Conservation (phyloP, 1,284 basidiomycete species). For the Cystobasidiaceae sp. region DNA sequence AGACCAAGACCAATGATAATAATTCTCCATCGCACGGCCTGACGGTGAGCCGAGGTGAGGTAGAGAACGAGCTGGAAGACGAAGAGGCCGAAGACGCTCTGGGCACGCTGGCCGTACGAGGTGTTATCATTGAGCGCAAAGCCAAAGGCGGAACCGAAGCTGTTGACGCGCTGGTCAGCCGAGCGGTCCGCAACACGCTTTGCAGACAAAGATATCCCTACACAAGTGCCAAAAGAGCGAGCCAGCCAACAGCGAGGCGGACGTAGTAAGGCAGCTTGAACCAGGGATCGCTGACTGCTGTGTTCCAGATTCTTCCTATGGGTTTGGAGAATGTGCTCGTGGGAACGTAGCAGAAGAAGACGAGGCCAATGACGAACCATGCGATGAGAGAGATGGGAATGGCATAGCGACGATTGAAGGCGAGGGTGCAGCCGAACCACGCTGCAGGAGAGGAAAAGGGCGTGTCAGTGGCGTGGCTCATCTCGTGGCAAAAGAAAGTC, state of each 20-base stretch:
- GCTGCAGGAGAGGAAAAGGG: background rate
- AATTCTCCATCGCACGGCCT: slow-evolving; percentile 67
- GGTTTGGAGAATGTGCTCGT: slow-evolving; percentile 9
- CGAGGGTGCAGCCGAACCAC: slow-evolving; percentile 16
- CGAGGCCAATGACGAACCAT: slow-evolving; percentile 28
- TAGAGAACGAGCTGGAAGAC: slow-evolving; percentile 71
- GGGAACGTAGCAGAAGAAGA: slow-evolving; percentile 26
- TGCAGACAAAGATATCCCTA: too few species aligned
- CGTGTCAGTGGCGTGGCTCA: background rate
- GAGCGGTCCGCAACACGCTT: too few species aligned
- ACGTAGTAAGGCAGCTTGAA: slow-evolving; percentile 58
- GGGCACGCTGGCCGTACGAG: slow-evolving; percentile 66
- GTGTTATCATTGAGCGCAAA: slow-evolving; percentile 48
- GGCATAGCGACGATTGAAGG: slow-evolving; percentile 25
- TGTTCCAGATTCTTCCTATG: slow-evolving; percentile 22
- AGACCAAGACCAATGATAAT: slow-evolving; percentile 76
- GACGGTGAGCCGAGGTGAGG: slow-evolving; percentile 58
- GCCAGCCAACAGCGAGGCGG: slow-evolving; percentile 64
- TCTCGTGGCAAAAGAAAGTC: background rate
- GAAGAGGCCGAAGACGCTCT: slow-evolving; percentile 70
- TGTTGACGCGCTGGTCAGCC: too few species aligned
- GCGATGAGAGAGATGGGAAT: slow-evolving; percentile 19
- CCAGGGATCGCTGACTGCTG: slow-evolving; percentile 59
- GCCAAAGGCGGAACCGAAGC: slow-evolving; percentile 20
- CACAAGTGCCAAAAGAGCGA: slow-evolving; percentile 65